Evolutionary conservation across 1,284 basidiomycete genomes (phyloP), one percentile per base, ranked within the genome.

Genomic region (Fomitopsis schrenkii): DNA sequence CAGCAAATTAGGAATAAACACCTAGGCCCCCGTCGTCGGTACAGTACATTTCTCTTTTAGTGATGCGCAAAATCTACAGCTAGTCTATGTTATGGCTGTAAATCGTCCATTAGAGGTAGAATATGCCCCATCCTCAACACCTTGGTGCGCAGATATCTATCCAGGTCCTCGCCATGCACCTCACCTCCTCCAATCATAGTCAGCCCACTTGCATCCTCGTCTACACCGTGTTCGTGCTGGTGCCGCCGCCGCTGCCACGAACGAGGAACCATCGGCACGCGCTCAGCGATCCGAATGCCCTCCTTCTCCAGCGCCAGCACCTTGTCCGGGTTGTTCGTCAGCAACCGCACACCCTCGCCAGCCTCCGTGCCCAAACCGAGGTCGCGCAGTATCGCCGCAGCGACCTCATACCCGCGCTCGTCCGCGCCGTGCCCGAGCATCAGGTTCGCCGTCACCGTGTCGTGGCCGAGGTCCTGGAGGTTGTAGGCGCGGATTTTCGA

Each of bases 281-380:
- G 84, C 76, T 98, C 95, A 5, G 81, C 80, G 36, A 99, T 86
- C 30, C 74, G 79, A 59, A 99, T 81, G 0, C 94, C 93, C 74
- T 98, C 96, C 66, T 81, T 82, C 73, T 91, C 84, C 64, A 99
- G 77, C 53, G 95, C 94, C 67, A 88, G 83, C 60, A 99, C 92
- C 77, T 99, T 99, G 75, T 97, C 96, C 15, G 97, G 97, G 75
- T 99, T 99, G 77, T 99, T 99, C 59, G 97, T 99, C 75, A 99
- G 79, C 64, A 99, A 78, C 58, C 93, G 81, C 45, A 97, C 85
- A 41, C 87, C 86, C 61, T 86, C 84, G 42, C 79, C 79, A 5
- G 72, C 71, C 42, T 82, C 81, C 35, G 79, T 79, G 4, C 86
- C 90, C 15, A 98, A 77, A 3, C 91, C 92, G 6, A 99, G 79